phyloP scores from a whole-genome alignment of 2,329 filamentous ascomycete genomes.

The Biscogniauxia mediterranea region DNA sequence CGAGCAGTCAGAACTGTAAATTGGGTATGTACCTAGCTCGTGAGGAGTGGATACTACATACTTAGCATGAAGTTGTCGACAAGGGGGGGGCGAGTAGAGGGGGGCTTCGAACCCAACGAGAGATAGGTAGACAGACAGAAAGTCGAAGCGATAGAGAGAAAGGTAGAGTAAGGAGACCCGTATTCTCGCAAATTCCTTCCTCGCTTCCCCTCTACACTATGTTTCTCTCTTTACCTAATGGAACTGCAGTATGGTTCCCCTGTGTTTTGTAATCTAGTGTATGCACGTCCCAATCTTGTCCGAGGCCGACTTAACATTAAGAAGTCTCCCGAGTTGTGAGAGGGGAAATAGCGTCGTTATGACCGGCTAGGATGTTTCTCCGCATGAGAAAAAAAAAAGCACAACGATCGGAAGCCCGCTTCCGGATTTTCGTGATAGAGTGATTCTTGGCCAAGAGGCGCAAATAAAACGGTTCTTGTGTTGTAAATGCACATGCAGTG shows the following conservation, averaged over 20 bases:
- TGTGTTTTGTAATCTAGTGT: not conserved
- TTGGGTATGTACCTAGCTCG: not conserved
- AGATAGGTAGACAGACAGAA: too few relatives aligned
- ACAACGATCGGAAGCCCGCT: too few relatives aligned
- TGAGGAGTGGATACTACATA: not conserved
- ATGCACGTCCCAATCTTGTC: not conserved
- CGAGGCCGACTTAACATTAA: not conserved
- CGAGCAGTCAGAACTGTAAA: not conserved
- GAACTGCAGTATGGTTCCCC: not conserved
- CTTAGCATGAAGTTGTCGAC: not conserved
- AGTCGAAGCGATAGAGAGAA: too few relatives aligned
- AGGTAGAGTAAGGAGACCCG: not conserved
- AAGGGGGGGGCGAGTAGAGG: not conserved
- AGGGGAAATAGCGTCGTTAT: not conserved
- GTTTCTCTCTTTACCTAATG: not conserved
- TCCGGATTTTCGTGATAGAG: too few relatives aligned
- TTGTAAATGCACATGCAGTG: too few relatives aligned
- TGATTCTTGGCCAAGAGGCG: too few relatives aligned
- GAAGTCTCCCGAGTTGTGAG: not conserved
- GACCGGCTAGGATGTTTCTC: not conserved
- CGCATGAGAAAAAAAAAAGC: not conserved
- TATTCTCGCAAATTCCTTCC: not conserved
- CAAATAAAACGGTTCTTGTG: too few relatives aligned
- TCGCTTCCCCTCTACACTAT: not conserved
- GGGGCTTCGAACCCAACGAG: not conserved